These are phyloP conservation scores for Picochlorum sp. DNA, from an alignment of 139 green algal genomes.

Conservation along the genomic window DNA sequence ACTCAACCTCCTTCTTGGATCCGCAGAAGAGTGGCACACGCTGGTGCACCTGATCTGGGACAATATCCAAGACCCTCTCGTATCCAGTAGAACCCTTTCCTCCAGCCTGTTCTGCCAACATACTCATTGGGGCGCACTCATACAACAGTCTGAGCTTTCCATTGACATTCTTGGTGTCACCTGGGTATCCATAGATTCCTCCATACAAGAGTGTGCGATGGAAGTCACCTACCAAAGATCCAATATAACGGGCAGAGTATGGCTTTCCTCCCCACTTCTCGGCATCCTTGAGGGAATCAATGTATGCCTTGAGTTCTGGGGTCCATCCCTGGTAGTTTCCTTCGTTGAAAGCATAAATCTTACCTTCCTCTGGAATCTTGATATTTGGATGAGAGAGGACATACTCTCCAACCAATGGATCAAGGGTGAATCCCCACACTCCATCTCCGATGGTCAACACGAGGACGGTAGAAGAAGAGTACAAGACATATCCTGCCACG, in stretches of 20 bases:
- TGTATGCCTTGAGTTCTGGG: conserved; percentile 62
- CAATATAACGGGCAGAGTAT: conserved; percentile 93
- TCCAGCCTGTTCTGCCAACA: conserved; percentile 75
- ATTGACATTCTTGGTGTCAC: conserved; percentile 85
- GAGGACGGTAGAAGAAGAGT: conserved; percentile 79
- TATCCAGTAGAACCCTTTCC: conserved; percentile 51
- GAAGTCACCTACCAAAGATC: conserved; percentile 94
- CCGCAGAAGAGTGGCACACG: conserved; percentile 78
- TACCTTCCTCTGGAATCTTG: conserved; percentile 75
- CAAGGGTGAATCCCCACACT: conserved; percentile 92
- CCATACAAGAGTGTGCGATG: conserved; percentile 95
- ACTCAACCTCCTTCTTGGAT: conserved; percentile 85
- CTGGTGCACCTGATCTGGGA: conserved; percentile 62
- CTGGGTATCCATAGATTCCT: conserved; percentile 96
- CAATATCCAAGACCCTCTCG: conserved; percentile 53
- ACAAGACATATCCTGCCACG: conserved; percentile 90
- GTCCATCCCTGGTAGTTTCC: conserved; percentile 89
- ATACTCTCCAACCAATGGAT: conserved; percentile 82
- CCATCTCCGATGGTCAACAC: conserved; percentile 86
- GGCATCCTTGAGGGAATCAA: conserved; percentile 73
- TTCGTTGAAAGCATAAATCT: conserved; percentile 99
- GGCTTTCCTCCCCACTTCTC: conserved; percentile 78
- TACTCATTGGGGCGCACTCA: conserved; percentile 93
- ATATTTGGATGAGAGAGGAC: conserved; percentile 79
- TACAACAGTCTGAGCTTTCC: conserved; percentile 98